Conservation (phyloP, 805 yeast genomes). For the Ogataea nitratoaversa region DNA sequence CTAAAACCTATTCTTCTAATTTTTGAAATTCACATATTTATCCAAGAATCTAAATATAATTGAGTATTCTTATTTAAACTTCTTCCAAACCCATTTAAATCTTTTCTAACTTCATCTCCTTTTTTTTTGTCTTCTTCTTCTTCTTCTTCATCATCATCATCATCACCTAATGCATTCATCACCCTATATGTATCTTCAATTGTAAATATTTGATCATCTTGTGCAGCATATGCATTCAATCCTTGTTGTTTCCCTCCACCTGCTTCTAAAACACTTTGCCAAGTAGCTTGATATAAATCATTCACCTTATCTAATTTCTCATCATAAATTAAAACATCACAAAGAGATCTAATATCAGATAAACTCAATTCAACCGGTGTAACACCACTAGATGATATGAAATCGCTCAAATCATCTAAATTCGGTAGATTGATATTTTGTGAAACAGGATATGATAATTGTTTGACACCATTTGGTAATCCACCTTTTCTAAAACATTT, state of each 20-base stretch:
- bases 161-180: constrained; percentile 16
- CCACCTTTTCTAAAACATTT: constrained; percentile 50
- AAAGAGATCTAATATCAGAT: constrained; percentile 71
- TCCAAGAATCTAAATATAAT: constrained; percentile 30
- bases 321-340: constrained; percentile 85
- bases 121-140: constrained; percentile 11
- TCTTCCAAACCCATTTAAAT: constrained; percentile 4
- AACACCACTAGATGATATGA: constrained; percentile 66
- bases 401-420: constrained; percentile 68
- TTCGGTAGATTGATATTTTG: constrained; percentile 53
- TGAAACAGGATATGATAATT: constrained; percentile 25
- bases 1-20: too few species aligned
- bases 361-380: constrained; percentile 76
- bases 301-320: constrained; percentile 71
- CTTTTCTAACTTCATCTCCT: constrained; percentile 11
- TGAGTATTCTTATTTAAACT: constrained; percentile 6
- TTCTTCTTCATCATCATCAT: constrained; percentile 15
- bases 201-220: constrained; percentile 26
- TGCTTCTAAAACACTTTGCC: constrained; percentile 74
- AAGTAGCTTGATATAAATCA: constrained; percentile 72
- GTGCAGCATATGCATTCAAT: constrained; percentile 27
- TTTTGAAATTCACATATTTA: constrained; percentile 18
- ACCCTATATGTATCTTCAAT: constrained; percentile 31
- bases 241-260: constrained; percentile 41
- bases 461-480: constrained; percentile 19